Evolutionary conservation across 2,329 filamentous ascomycete genomes (phyloP).

Genomic region (Cladobotryum mycophilum): DNA sequence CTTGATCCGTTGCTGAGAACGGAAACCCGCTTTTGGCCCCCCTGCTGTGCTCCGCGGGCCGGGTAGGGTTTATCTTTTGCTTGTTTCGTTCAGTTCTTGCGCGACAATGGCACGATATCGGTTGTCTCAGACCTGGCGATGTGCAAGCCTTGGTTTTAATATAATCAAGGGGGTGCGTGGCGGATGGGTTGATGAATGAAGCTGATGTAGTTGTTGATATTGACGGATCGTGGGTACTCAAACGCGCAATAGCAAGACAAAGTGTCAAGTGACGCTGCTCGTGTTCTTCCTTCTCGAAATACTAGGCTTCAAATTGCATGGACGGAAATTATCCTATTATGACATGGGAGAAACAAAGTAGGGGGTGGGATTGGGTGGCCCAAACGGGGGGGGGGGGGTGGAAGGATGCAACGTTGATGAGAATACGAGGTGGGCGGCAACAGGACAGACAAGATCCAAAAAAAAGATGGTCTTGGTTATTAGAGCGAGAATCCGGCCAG

Average conservation of each 20-base stretch:
- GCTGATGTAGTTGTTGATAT: neutral
- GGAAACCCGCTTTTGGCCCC: neutral
- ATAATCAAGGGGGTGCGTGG: slow-evolving; percentile 6
- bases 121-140: slow-evolving; percentile 9
- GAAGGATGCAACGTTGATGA: slow-evolving; percentile 1
- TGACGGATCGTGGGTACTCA: too few species aligned
- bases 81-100: neutral
- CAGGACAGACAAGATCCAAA: neutral
- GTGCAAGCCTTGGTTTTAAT: slow-evolving; percentile 5
- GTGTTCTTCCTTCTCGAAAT: neutral
- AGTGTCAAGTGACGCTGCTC: neutral
- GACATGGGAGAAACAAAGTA: neutral
- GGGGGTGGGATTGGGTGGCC: slow-evolving; percentile 1
- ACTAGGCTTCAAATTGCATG: neutral
- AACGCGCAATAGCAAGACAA: too few species aligned
- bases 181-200: neutral
- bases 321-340: too few species aligned
- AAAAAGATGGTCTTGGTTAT: neutral
- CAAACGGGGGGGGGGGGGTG: neutral
- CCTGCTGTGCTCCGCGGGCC: slow-evolving; percentile 9
- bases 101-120: slow-evolving; percentile 10
- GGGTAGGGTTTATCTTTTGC: neutral
- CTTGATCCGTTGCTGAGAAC: too few species aligned
- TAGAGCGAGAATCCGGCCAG: too few species aligned
- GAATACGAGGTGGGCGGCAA: slow-evolving; percentile 11